Evolutionary conservation across 176 grass and related monocot genomes (phyloP).

Genomic region (Hsuehochloa calcarea): DNA sequence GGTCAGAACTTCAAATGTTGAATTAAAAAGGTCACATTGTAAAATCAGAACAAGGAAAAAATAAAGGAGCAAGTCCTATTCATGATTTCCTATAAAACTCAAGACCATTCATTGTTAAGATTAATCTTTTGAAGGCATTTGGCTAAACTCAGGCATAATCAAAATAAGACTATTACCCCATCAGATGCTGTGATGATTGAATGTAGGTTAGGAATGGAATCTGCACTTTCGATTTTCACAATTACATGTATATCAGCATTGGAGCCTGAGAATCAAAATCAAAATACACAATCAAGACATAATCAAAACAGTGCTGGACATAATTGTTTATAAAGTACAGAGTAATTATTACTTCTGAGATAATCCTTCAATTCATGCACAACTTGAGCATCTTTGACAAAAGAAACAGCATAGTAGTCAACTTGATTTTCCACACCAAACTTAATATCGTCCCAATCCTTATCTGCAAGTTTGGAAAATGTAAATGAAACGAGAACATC

Average conservation of each 20-base stretch:
- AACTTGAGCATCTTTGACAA: constrained; percentile 98
- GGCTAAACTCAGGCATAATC: constrained; percentile 16
- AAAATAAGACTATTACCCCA: constrained; percentile 61
- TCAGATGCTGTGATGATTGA: constrained; percentile 97
- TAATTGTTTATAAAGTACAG: constrained; percentile 19
- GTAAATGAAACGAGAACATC: constrained; percentile 17
- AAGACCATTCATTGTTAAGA: constrained; percentile 2
- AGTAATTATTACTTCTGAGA: constrained; percentile 69
- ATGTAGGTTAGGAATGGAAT: constrained; percentile 94
- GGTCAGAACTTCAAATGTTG: not conserved
- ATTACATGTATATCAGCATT: constrained; percentile 91
- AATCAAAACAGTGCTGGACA: not conserved
- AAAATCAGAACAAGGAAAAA: constrained; percentile 9
- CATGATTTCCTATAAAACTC: constrained; percentile 34
- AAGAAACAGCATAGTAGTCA: constrained; percentile 98
- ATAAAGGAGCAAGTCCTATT: not conserved
- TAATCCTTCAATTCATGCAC: constrained; percentile 97
- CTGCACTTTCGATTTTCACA: constrained; percentile 99
- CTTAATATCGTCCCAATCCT: constrained; percentile 99
- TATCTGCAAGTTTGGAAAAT: constrained; percentile 62
- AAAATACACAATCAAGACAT: constrained; percentile 12
- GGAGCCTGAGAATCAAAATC: constrained; percentile 57
- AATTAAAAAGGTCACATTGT: not conserved
- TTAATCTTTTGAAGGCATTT: constrained; percentile 11
- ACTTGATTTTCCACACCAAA: constrained; percentile 99